Evolutionary conservation across 2,329 filamentous ascomycete species (phyloP).

Genomic region (Sporothrix dimorphospora): DNA sequence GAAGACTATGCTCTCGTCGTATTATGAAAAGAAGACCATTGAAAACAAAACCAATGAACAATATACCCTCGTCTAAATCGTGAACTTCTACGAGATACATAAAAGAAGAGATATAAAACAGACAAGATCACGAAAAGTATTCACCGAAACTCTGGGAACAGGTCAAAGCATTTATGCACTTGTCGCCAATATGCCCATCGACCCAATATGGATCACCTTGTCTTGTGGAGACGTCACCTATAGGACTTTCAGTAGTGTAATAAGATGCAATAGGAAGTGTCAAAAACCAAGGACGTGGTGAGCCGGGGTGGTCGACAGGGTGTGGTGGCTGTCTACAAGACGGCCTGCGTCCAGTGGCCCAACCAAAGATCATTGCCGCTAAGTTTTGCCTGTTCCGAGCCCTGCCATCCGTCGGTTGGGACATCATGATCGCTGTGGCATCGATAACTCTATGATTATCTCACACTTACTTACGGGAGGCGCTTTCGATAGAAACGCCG

Average conservation of each 20-base stretch:
- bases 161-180: slow-evolving; percentile 6
- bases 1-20: background rate
- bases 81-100: background rate
- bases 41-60: background rate
- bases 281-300: slow-evolving; percentile 5
- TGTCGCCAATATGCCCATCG: background rate
- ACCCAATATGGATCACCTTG: background rate
- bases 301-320: background rate
- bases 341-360: no score
- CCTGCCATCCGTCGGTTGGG: background rate
- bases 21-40: background rate
- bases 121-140: background rate
- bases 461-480: background rate
- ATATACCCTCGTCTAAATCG: no score
- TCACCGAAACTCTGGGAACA: background rate
- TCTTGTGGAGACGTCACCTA: slow-evolving; percentile 7
- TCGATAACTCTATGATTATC: background rate
- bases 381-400: background rate
- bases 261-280: background rate
- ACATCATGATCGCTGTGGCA: background rate
- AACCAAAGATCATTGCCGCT: background rate
- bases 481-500: background rate
- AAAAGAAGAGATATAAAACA: background rate
- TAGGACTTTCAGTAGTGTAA: background rate
- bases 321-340: background rate